Conservation (phyloP, 805 yeast genomes). For the Nakazawaea wickerhamii region DNA sequence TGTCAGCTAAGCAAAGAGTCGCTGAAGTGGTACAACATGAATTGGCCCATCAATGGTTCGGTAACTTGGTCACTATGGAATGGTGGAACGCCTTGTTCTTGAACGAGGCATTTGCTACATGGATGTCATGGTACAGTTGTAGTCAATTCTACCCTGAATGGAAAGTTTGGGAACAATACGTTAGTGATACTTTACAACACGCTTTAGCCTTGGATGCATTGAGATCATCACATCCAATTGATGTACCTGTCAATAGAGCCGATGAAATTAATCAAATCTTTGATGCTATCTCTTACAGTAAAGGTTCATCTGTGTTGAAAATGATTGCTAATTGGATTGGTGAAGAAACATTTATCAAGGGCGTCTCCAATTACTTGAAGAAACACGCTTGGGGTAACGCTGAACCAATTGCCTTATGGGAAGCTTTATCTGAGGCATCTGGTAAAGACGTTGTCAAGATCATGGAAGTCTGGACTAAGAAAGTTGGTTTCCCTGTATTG, state of each 20-base stretch:
- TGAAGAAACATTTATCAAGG: constrained; percentile 68
- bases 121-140: constrained; percentile 87
- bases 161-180: constrained; percentile 84
- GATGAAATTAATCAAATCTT: constrained; percentile 80
- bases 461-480: constrained; percentile 78
- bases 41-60: constrained; percentile 91
- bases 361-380: constrained; percentile 73
- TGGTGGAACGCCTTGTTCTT: constrained; percentile 92
- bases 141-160: constrained; percentile 74
- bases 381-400: constrained; percentile 78
- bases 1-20: constrained; percentile 63
- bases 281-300: constrained; percentile 78
- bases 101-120: constrained; percentile 86
- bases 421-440: constrained; percentile 59
- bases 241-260: constrained; percentile 74
- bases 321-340: constrained; percentile 81
- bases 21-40: constrained; percentile 87
- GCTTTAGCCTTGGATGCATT: constrained; percentile 74
- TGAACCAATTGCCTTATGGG: constrained; percentile 72
- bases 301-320: constrained; percentile 74
- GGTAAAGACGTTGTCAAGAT: constrained; percentile 68
- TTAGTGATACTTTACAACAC: constrained; percentile 67
- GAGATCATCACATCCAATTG: constrained; percentile 81
- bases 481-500: constrained; percentile 73
- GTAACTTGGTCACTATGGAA: constrained; percentile 85